A percentile compares a stretch with the other conserved stretches of the same genome.
These are phyloP conservation scores for Calonectria ilicicola DNA, from an alignment of 2,329 filamentous ascomycete species.

Conservation along the genomic window DNA sequence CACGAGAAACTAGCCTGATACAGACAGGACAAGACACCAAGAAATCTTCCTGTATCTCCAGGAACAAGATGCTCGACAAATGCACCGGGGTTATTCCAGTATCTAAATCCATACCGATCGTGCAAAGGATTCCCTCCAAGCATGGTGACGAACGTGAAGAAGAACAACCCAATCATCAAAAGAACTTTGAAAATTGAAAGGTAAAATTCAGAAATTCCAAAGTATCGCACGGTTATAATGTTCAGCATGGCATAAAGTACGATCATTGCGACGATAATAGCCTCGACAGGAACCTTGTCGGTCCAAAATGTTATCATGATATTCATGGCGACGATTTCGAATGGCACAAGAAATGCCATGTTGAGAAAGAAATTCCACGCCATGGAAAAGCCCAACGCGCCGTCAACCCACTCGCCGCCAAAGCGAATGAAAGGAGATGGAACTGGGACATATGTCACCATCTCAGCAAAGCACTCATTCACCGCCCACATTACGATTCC, in stretches of 20 bases:
- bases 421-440: slow-evolving; percentile 21
- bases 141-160: slow-evolving; percentile 24
- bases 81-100: slow-evolving; percentile 17
- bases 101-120: slow-evolving; percentile 15
- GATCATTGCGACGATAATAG: slow-evolving; percentile 43
- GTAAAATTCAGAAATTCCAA: slow-evolving; percentile 19
- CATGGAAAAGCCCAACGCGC: slow-evolving; percentile 28
- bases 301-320: slow-evolving; percentile 45
- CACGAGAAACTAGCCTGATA: slow-evolving; percentile 25
- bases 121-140: slow-evolving; percentile 14
- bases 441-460: slow-evolving; percentile 20
- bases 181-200: slow-evolving; percentile 19
- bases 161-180: slow-evolving; percentile 6
- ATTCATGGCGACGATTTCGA: slow-evolving; percentile 44
- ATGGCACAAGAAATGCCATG: slow-evolving; percentile 44
- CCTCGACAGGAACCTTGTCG: slow-evolving; percentile 17
- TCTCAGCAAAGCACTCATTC: slow-evolving; percentile 24
- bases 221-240: slow-evolving; percentile 25
- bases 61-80: slow-evolving; percentile 19
- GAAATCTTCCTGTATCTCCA: not conserved
- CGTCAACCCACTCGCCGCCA: slow-evolving; percentile 22
- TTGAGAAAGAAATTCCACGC: slow-evolving; percentile 47
- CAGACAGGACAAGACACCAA: slow-evolving; percentile 17
- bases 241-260: slow-evolving; percentile 50
- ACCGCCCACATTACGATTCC: slow-evolving; percentile 19